These are phyloP conservation scores for Cyberlindnera petersonii DNA, from an alignment of 805 yeast genomes.

Conservation along the genomic window DNA sequence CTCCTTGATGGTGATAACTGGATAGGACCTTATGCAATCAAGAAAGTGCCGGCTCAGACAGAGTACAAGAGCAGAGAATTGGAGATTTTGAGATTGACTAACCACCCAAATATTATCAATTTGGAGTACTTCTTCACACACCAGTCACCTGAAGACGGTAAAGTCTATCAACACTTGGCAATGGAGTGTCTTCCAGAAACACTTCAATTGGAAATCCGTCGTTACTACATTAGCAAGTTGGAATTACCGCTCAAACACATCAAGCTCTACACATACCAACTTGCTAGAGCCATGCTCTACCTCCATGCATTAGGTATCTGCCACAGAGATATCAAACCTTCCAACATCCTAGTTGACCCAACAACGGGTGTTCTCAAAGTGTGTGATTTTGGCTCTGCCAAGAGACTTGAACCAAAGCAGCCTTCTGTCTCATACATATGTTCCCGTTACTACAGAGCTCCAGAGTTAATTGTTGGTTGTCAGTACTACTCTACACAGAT, in stretches of 20 bases:
- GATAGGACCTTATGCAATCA: constrained; percentile 82
- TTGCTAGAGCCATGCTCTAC: constrained; percentile 79
- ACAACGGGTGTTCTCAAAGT: constrained; percentile 60
- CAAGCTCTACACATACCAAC: constrained; percentile 73
- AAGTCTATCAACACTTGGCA: constrained; percentile 73
- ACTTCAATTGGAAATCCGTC: constrained; percentile 68
- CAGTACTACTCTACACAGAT: constrained; percentile 84
- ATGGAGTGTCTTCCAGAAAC: constrained; percentile 88
- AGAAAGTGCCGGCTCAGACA: constrained; percentile 82
- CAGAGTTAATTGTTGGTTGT: constrained; percentile 91
- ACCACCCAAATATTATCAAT: constrained; percentile 75
- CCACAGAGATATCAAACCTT: constrained; percentile 83
- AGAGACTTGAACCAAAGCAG: constrained; percentile 69
- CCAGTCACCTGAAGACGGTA: constrained; percentile 56
- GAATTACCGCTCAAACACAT: constrained; percentile 69
- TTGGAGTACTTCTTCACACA: constrained; percentile 70
- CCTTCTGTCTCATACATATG: constrained; percentile 95
- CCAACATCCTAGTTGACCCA: constrained; percentile 76
- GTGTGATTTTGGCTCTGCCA: constrained; percentile 85
- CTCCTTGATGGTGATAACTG: constrained; percentile 42
- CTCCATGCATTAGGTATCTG: constrained; percentile 76
- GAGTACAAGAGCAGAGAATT: constrained; percentile 81
- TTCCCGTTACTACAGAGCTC: constrained; percentile 93
- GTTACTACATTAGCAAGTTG: constrained; percentile 56
- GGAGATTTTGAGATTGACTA: constrained; percentile 67